Evolutionary conservation across 2,329 filamentous ascomycete species (phyloP), one percentile per base, ranked within the genome.

Genomic region (Cladorrhinum sp.): DNA sequence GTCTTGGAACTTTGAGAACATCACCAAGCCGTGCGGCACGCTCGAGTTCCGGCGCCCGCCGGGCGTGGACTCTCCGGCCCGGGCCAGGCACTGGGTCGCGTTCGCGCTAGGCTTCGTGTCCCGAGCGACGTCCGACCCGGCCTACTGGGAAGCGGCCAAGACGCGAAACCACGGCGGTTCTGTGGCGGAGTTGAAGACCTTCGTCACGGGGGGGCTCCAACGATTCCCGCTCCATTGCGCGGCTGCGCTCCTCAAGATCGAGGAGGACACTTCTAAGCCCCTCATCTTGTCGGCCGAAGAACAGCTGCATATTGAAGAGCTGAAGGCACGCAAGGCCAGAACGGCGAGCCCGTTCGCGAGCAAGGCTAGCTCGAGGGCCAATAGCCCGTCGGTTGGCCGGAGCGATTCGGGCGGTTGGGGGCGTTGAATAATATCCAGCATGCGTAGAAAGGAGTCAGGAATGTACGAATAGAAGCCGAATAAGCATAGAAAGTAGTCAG

Each of bases 1-100:
- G 3, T 52, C 50, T 29, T 52, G 50, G 50, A 52, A 52, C 50
- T 52, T 52, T 52, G 50, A 52, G 24, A 52, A 29, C 4, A 29
- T 52, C 24, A 29, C 20, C 9, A 29, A 52, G 13, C 50, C 22
- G 24, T 52, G 50, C 20, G 50, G 50, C 12, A 52, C 50, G 50
- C 50, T 52, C 8, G 50, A 52, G 50, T 52, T 52, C 23, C 22
- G 50, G 50, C 23, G 50, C 8, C 50, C 50, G 24, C 50, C 50
- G 7, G 23, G 13, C 23, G 50, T 16, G 13, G 23, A 27, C 16
- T 29, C 50, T 10, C 16, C 23, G 13, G 24, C n/a, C 8, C n/a
- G 24, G 10, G 50, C 50, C 6, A 12, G 16, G 6, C 50, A 29
- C 12, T 52, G 50, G 50, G 27, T 50, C 18, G 48, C 48, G 10